Evolutionary conservation across 129 eudicot species (phyloP), one percentile per base, ranked within the genome.

Genomic region (Apium graveolens): DNA sequence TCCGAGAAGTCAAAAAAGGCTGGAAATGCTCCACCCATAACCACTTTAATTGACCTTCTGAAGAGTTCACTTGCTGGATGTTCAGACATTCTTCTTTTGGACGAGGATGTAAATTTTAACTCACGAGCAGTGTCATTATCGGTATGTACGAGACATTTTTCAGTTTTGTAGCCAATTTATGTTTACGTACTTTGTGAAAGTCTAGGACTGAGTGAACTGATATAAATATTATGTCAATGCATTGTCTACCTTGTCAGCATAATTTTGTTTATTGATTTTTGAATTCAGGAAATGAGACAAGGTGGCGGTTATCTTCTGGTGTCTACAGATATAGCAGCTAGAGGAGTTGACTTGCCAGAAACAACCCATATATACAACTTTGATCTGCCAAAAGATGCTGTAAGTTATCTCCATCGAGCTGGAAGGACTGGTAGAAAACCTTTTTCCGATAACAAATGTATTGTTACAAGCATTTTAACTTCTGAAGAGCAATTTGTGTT

Each of bases 391-490:
- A 94, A 90, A 85, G 90, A 88, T 90, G 98, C 98, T 5, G 86
- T 91, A 10, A 83, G 85, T 62, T 94, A 94, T 87, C 89, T 94
- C 73, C 98, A 94, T 84, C 88, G 97, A 78, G 97, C 97, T 76
- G 98, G 98, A 78, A 91, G 98, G 81, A 90, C 98, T 43, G 97
- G 97, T 86, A 86, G 98, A 87, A 90, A 89, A 78, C 98, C 97
- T 13, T 94, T 94, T 79, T 88, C 94, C 21, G 94, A 87, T 38
- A 72, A 69, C 70, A 86, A 82, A 79, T 94, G 93, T 83, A 62
- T 86, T 81, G 98, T 94, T 80, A 91, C 98, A 41, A 88, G 85
- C 87, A 84, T 91, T 76, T 78, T 94, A 76, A 88, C 91, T n/a
- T 82, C 92, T 49, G 86, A 91, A 70, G 97, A 94, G 78, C 90